phyloP scores from a whole-genome alignment of 495 filamentous ascomycete genomes.

The Aspergillus incahuasiensis region DNA sequence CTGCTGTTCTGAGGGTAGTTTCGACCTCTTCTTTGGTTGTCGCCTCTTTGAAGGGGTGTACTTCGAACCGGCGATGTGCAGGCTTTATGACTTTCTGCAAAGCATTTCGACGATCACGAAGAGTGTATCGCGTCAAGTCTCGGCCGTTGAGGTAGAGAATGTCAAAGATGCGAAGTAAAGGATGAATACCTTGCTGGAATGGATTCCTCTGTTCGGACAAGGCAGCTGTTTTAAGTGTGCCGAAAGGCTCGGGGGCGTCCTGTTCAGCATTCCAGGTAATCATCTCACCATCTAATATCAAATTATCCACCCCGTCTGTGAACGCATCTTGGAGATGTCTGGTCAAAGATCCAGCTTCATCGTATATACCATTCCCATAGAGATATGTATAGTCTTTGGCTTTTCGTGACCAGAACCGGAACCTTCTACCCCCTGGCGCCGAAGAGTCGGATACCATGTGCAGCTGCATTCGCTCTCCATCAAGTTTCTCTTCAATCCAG shows the following conservation, averaged over 20 bases:
- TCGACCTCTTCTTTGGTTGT: constrained; percentile 68
- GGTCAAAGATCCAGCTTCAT: constrained; percentile 74
- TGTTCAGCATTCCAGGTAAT: constrained; percentile 94
- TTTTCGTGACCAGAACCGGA: constrained; percentile 92
- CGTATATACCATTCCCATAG: constrained; percentile 73
- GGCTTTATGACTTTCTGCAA: constrained; percentile 61
- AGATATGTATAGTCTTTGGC: constrained; percentile 96
- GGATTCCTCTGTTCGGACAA: constrained; percentile 76
- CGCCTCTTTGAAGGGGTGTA: constrained; percentile 70
- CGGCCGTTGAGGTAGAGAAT: constrained; percentile 82
- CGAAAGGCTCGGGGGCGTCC: constrained; percentile 82
- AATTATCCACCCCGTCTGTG: constrained; percentile 66
- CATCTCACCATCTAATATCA: constrained; percentile 98
- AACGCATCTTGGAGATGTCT: constrained; percentile 78
- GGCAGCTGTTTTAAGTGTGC: constrained; percentile 89
- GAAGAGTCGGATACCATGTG: constrained; percentile 76
- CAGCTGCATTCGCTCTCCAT: constrained; percentile 95
- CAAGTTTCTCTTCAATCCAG: constrained; percentile 98
- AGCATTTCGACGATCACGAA: constrained; percentile 76
- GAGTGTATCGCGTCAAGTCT: constrained; percentile 72
- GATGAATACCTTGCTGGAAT: constrained; percentile 66
- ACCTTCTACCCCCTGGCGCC: constrained; percentile 64
- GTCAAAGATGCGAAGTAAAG: constrained; percentile 83
- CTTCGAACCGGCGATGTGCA: constrained; percentile 71
- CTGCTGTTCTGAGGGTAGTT: constrained; percentile 69